Evolutionary conservation across 129 eudicot genomes (phyloP).

Genomic region (Pittosporum tobira): DNA sequence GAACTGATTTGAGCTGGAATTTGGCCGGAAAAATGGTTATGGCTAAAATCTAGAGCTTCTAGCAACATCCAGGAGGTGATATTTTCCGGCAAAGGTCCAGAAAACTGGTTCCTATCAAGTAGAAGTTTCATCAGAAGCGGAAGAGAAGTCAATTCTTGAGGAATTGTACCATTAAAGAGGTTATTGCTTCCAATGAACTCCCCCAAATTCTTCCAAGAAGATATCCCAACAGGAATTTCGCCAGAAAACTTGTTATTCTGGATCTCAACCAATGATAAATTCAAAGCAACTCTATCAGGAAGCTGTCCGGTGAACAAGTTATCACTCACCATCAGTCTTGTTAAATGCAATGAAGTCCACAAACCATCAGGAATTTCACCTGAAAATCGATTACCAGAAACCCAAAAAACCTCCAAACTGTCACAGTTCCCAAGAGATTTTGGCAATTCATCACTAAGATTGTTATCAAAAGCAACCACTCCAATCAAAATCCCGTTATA

Average conservation of each 20-base stretch:
- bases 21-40: slow-evolving; percentile 56
- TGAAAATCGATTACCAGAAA: slow-evolving; percentile 37
- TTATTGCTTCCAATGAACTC: slow-evolving; percentile 59
- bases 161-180: slow-evolving; percentile 45
- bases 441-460: slow-evolving; percentile 49
- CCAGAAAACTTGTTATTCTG: slow-evolving; percentile 63
- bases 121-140: slow-evolving; percentile 20
- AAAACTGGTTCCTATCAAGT: slow-evolving; percentile 52
- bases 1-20: slow-evolving; percentile 57
- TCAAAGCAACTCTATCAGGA: slow-evolving; percentile 36
- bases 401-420: slow-evolving; percentile 34
- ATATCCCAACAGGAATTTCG: slow-evolving; percentile 37
- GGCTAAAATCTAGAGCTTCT: slow-evolving; percentile 42
- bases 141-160: slow-evolving; percentile 53
- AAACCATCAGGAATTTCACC: slow-evolving; percentile 58
- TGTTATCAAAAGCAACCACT: slow-evolving; percentile 31
- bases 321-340: slow-evolving; percentile 21
- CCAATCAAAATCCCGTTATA: slow-evolving; percentile 32
- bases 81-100: slow-evolving; percentile 54
- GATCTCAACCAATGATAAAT: slow-evolving; percentile 39
- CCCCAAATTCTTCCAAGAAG: slow-evolving; percentile 45
- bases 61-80: slow-evolving; percentile 47
- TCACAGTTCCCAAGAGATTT: slow-evolving; percentile 42
- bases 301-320: slow-evolving; percentile 58
- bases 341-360: slow-evolving; percentile 42